Evolutionary conservation across 73 alveolate genomes (phyloP).

Genomic region (Stentor coeruleus): DNA sequence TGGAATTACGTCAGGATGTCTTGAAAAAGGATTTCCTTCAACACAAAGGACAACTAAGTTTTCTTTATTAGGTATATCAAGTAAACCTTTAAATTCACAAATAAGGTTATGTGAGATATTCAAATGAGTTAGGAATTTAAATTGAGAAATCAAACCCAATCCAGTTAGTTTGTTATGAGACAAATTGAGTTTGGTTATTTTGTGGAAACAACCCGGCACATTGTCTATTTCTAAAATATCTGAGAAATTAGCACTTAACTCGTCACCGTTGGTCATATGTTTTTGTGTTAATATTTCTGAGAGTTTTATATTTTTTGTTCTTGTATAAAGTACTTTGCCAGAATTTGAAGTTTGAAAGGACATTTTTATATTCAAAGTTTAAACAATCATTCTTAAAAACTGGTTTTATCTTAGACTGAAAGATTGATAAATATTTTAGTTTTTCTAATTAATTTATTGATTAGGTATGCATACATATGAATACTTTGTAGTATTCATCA

Average conservation of each 20-base stretch:
- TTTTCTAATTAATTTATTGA: too few relatives aligned
- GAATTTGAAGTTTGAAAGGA: conserved; percentile 11
- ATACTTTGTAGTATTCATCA: too few relatives aligned
- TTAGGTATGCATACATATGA: too few relatives aligned
- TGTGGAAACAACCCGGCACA: neutral
- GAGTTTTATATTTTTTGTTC: neutral
- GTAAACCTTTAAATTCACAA: neutral
- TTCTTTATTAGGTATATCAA: neutral
- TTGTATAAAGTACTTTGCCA: neutral
- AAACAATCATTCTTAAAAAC: neutral
- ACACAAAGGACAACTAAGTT: neutral
- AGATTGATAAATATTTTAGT: too few relatives aligned
- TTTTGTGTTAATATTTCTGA: neutral
- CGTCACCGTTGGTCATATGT: neutral
- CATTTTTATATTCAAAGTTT: neutral
- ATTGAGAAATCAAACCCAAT: neutral
- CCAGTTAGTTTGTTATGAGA: neutral
- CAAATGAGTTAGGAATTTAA: neutral
- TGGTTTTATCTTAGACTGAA: too few relatives aligned
- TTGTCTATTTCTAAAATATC: neutral
- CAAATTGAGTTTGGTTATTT: neutral
- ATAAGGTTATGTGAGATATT: neutral
- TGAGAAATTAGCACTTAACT: neutral
- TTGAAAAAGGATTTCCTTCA: conserved; percentile 9
- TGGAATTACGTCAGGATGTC: neutral